Percentiles rank a stretch among this genome's conserved stretches.
These are phyloP conservation scores for Ganoderma resinaceum DNA, from an alignment of 1,284 basidiomycete genomes.

Conservation along the genomic window DNA sequence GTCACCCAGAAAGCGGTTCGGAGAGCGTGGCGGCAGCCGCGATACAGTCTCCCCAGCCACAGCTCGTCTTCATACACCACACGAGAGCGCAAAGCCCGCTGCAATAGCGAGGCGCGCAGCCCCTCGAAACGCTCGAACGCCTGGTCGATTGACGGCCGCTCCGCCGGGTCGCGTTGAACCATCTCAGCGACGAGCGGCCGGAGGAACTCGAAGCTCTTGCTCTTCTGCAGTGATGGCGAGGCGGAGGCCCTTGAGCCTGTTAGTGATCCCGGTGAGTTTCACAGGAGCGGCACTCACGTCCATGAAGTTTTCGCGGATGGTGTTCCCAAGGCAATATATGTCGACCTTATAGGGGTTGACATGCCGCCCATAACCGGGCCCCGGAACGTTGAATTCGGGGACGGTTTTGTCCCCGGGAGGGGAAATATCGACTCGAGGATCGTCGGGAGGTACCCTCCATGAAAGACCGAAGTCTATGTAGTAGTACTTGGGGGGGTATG, in stretches of 20 bases:
- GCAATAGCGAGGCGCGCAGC: background rate
- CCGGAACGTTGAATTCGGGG: background rate
- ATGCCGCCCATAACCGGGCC: background rate
- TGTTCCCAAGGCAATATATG: slow-evolving; percentile 39
- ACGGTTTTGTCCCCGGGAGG: background rate
- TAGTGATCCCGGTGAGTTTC: slow-evolving; percentile 3
- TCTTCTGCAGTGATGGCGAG: slow-evolving; percentile 24
- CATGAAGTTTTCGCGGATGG: slow-evolving; percentile 39
- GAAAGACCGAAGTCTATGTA: slow-evolving; percentile 46
- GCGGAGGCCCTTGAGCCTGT: slow-evolving; percentile 21
- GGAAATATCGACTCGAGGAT: background rate
- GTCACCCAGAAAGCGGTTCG: background rate
- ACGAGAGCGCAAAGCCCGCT: slow-evolving; percentile 21
- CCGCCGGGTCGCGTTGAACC: slow-evolving; percentile 36
- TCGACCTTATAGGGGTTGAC: slow-evolving; percentile 39
- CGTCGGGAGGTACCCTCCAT: slow-evolving; percentile 34
- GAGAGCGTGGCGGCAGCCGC: background rate
- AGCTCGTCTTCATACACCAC: slow-evolving; percentile 5
- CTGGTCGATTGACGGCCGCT: slow-evolving; percentile 34
- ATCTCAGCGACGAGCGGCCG: slow-evolving; percentile 40
- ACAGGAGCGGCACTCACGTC: slow-evolving; percentile 25
- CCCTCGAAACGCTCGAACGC: slow-evolving; percentile 8
- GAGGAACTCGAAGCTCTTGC: slow-evolving; percentile 39
- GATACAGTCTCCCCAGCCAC: background rate
- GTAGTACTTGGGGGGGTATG: slow-evolving; percentile 40